Conservation (phyloP, 2,329 filamentous ascomycete genomes). For the Microdochium paspali region DNA sequence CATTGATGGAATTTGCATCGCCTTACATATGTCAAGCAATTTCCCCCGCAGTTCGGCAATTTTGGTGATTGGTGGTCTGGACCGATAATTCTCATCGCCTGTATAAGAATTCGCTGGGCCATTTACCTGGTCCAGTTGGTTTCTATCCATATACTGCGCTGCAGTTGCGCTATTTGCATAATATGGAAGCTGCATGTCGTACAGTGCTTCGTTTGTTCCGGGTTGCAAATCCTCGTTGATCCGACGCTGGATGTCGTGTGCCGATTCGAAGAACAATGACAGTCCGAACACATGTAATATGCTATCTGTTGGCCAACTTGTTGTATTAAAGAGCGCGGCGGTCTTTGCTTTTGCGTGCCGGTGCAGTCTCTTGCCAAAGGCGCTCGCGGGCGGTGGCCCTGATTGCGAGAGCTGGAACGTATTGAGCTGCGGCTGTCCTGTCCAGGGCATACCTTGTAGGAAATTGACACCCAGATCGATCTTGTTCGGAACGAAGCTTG, state of each 20-base stretch:
- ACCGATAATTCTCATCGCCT: not conserved
- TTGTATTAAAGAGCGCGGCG: constrained; percentile 43
- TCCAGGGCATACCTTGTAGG: constrained; percentile 6
- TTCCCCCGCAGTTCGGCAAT: constrained; percentile 15
- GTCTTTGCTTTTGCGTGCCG: constrained; percentile 55
- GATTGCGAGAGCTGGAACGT: constrained; percentile 36
- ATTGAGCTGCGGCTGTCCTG: constrained; percentile 16
- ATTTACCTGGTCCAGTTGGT: constrained; percentile 5
- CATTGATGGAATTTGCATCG: constrained; percentile 42
- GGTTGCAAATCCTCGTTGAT: constrained; percentile 16
- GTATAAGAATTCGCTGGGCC: not conserved
- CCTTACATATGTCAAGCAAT: not conserved
- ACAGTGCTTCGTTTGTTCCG: constrained; percentile 22
- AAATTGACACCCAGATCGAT: constrained; percentile 11
- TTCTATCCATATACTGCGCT: constrained; percentile 44
- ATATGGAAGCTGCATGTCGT: constrained; percentile 51
- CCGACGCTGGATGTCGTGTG: constrained; percentile 32
- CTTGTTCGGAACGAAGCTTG: constrained; percentile 38
- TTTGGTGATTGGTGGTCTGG: not conserved
- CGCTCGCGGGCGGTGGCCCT: constrained; percentile 53
- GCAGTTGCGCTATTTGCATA: constrained; percentile 59
- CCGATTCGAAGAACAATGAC: constrained; percentile 50
- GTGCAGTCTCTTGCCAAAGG: constrained; percentile 63
- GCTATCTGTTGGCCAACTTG: constrained; percentile 34
- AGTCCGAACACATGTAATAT: constrained; percentile 59